A percentile compares a stretch with the other conserved stretches of the same genome.
phyloP scores from a whole-genome alignment of 305 asterid genomes.

The Solanum hybrid region DNA sequence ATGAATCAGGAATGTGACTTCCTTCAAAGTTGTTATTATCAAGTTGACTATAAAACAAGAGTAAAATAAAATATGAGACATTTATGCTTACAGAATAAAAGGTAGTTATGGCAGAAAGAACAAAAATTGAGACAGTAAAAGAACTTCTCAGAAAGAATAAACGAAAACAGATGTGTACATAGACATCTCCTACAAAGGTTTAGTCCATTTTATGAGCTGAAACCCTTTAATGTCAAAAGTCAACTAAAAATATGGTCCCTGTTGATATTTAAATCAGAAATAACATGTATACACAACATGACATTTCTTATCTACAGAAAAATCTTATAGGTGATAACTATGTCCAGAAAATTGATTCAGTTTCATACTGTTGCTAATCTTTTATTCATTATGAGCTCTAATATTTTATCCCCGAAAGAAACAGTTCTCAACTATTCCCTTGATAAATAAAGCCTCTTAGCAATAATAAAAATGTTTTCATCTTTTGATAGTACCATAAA shows the following conservation, averaged over 20 bases:
- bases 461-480: neutral
- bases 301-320: neutral
- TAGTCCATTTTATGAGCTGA: neutral
- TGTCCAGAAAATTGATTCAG: neutral
- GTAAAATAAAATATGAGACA: slow-evolving; percentile 2
- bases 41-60: slow-evolving; percentile 63
- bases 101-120: neutral
- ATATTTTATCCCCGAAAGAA: neutral
- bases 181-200: neutral
- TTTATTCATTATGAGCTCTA: neutral
- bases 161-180: neutral
- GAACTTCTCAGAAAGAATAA: neutral
- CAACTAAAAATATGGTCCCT: neutral
- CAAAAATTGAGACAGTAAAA: neutral
- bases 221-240: neutral
- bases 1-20: slow-evolving; percentile 60
- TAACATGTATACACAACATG: neutral
- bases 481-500: neutral
- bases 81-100: neutral
- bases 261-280: neutral
- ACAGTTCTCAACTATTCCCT: neutral
- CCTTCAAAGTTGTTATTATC: slow-evolving; percentile 88
- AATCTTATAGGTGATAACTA: slow-evolving; percentile 1
- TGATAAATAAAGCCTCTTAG: neutral
- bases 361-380: neutral